phyloP scores from a whole-genome alignment of 306 rosid genomes.

The Lathyrus tuberosus region DNA sequence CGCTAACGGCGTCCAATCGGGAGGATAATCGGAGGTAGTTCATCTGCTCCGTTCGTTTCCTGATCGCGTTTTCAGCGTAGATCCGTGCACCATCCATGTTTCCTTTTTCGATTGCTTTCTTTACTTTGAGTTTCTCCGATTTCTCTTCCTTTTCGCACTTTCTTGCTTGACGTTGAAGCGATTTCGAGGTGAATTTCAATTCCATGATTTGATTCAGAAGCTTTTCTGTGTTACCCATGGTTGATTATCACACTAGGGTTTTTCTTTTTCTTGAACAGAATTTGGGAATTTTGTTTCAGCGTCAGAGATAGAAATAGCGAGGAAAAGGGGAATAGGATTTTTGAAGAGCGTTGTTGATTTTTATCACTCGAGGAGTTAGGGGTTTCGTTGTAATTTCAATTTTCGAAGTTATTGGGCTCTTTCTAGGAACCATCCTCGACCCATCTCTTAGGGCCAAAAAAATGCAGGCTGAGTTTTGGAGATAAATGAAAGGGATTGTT shows the following conservation, averaged over 20 bases:
- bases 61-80: slow-evolving; percentile 96
- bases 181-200: slow-evolving; percentile 84
- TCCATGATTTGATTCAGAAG: slow-evolving; percentile 96
- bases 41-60: slow-evolving; percentile 93
- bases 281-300: slow-evolving; percentile 27
- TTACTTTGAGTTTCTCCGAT: slow-evolving; percentile 85
- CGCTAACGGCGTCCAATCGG: slow-evolving; percentile 92
- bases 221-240: slow-evolving; percentile 93
- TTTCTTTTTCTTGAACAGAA: background rate
- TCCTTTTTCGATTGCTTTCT: slow-evolving; percentile 94
- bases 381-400: background rate
- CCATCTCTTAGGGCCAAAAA: no score
- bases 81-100: slow-evolving; percentile 93
- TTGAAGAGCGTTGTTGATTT: background rate
- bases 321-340: background rate
- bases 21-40: slow-evolving; percentile 90
- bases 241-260: slow-evolving; percentile 1
- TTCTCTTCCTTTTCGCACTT: slow-evolving; percentile 98
- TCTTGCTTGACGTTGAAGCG: slow-evolving; percentile 82
- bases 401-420: background rate
- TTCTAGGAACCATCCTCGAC: no score
- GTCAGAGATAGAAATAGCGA: background rate
- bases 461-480: no score
- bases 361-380: background rate
- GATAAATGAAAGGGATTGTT: no score